These are phyloP conservation scores for Gnaphalium uliginosum DNA, from an alignment of 129 eudicot species.

Conservation along the genomic window DNA sequence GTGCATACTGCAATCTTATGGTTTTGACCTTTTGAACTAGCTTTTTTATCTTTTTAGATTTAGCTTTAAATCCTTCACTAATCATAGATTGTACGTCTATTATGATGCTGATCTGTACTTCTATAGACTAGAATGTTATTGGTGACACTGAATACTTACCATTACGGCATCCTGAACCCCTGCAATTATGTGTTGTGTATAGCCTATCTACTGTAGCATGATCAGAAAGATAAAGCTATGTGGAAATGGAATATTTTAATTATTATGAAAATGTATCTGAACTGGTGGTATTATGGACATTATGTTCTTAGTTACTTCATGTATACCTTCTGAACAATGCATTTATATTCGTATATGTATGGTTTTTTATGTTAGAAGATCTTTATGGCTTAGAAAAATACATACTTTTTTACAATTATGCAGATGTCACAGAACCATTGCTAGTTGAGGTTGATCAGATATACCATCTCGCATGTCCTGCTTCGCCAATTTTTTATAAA, in stretches of 20 bases:
- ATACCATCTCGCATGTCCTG: constrained; percentile 95
- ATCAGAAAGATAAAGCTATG: not conserved
- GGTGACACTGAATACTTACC: too few species aligned
- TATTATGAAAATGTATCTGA: not conserved
- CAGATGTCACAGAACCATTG: constrained; percentile 87
- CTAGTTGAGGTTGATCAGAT: constrained; percentile 82
- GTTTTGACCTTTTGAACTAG: too few species aligned
- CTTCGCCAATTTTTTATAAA: constrained; percentile 89
- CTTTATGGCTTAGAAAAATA: not conserved
- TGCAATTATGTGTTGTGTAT: not conserved
- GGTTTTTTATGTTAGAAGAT: not conserved
- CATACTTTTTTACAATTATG: constrained; percentile 21
- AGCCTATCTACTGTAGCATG: not conserved
- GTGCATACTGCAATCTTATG: not conserved
- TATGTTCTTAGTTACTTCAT: not conserved
- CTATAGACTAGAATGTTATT: too few species aligned
- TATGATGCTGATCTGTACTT: too few species aligned
- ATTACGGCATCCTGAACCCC: too few species aligned
- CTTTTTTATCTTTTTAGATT: too few species aligned
- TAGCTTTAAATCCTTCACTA: too few species aligned
- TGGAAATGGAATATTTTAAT: not conserved
- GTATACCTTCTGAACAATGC: not conserved
- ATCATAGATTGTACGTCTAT: too few species aligned
- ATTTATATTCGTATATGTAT: not conserved
- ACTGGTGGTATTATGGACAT: not conserved